Percentiles rank a stretch among this genome's conserved stretches.
These are phyloP conservation scores for Termitomyces sp. DNA, from an alignment of 768 basidiomycete species.

Conservation along the genomic window DNA sequence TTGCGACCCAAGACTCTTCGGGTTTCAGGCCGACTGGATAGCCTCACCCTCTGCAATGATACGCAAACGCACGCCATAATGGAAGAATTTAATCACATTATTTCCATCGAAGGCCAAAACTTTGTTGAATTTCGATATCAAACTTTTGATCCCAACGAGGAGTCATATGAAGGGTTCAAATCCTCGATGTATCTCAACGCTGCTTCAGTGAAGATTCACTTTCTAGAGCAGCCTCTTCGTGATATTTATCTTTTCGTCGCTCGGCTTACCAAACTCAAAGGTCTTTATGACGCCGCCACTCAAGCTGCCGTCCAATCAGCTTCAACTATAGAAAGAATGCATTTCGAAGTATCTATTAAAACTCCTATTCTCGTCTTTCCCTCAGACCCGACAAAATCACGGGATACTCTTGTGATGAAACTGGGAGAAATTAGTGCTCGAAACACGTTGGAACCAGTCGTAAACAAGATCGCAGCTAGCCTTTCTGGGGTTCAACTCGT, in stretches of 20 bases:
- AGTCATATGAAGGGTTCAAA: slow-evolving; percentile 73
- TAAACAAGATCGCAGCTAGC: slow-evolving; percentile 67
- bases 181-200: slow-evolving; percentile 78
- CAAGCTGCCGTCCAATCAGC: slow-evolving; percentile 90
- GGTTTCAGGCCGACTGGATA: slow-evolving; percentile 79
- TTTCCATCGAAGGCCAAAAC: slow-evolving; percentile 93
- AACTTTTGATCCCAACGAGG: slow-evolving; percentile 76
- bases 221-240: slow-evolving; percentile 88
- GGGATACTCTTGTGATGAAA: slow-evolving; percentile 72
- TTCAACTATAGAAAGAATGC: slow-evolving; percentile 91
- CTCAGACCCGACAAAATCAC: slow-evolving; percentile 52
- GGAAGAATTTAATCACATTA: slow-evolving; percentile 75
- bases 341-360: slow-evolving; percentile 86
- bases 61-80: slow-evolving; percentile 45
- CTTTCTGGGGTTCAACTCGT: slow-evolving; percentile 81
- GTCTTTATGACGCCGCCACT: slow-evolving; percentile 90
- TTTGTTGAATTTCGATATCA: slow-evolving; percentile 94
- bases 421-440: slow-evolving; percentile 86
- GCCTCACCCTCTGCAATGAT: slow-evolving; percentile 78
- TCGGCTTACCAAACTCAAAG: slow-evolving; percentile 88
- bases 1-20: slow-evolving; percentile 70
- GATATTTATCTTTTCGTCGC: slow-evolving; percentile 79
- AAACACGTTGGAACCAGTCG: slow-evolving; percentile 62
- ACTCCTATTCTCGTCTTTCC: slow-evolving; percentile 93
- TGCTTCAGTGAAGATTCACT: slow-evolving; percentile 88